Conservation (phyloP, 257 asterid species). For the Salvia splendens region DNA sequence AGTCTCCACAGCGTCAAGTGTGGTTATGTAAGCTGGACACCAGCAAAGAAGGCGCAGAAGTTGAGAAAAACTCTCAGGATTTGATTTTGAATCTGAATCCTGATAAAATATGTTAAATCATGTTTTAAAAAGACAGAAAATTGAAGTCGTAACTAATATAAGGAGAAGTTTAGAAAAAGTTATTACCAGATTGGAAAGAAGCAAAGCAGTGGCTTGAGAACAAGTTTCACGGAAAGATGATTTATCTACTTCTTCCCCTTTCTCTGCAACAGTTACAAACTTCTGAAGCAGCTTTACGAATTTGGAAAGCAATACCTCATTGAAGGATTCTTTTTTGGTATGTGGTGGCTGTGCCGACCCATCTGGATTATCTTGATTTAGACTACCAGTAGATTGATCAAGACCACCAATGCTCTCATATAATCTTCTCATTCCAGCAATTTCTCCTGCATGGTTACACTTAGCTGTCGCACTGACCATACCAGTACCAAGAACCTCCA, state of each 20-base stretch:
- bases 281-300: constrained; percentile 83
- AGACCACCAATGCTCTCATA: constrained; percentile 85
- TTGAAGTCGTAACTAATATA: constrained; percentile 9
- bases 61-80: constrained; percentile 83
- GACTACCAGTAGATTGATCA: constrained; percentile 43
- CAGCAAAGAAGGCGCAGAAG: constrained; percentile 99
- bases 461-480: constrained; percentile 93
- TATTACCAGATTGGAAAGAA: constrained; percentile 84
- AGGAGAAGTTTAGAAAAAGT: constrained; percentile 21
- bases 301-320: constrained; percentile 71
- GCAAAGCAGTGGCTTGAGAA: constrained; percentile 98
- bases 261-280: constrained; percentile 83
- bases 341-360: constrained; percentile 52
- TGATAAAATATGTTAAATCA: constrained; percentile 42
- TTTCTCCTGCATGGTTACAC: constrained; percentile 99
- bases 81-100: constrained; percentile 78
- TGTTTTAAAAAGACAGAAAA: constrained; percentile 22
- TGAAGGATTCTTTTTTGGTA: constrained; percentile 64
- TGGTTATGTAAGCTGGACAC: constrained; percentile 98
- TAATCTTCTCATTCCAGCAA: constrained; percentile 96
- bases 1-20: constrained; percentile 93
- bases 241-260: constrained; percentile 88
- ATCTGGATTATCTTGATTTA: constrained; percentile 55
- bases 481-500: constrained; percentile 98
- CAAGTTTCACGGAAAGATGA: constrained; percentile 84